phyloP scores from a whole-genome alignment of 257 asterid species.

The Solanum megistacrolobum region DNA sequence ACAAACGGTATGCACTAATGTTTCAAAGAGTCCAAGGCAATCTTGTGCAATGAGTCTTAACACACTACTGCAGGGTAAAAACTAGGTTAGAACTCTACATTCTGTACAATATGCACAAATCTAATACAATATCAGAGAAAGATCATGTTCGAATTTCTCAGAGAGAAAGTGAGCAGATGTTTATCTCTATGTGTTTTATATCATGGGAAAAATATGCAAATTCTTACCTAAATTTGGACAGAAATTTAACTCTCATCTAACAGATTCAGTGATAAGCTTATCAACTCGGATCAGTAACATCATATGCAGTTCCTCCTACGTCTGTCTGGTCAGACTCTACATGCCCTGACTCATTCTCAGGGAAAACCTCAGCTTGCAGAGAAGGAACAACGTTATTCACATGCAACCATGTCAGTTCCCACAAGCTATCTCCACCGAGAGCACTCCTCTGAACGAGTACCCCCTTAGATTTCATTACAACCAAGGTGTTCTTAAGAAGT shows the following conservation, averaged over 20 bases:
- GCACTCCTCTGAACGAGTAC: conserved; percentile 70
- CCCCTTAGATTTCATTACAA: conserved; percentile 79
- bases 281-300: conserved; percentile 13
- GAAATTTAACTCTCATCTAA: not conserved
- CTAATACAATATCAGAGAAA: conserved; percentile 10
- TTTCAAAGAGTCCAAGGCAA: not conserved
- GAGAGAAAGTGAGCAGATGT: conserved; percentile 6
- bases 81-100: conserved; percentile 20
- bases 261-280: not conserved
- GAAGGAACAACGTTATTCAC: conserved; percentile 74
- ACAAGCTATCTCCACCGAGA: conserved; percentile 79
- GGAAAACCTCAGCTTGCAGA: conserved; percentile 60
- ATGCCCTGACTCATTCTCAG: conserved; percentile 41
- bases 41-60: not conserved
- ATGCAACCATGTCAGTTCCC: conserved; percentile 95
- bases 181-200: not conserved
- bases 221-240: not conserved
- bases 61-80: not conserved
- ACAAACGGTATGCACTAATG: not conserved
- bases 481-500: conserved; percentile 63
- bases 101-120: conserved; percentile 36
- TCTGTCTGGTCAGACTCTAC: conserved; percentile 12
- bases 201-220: conserved; percentile 11
- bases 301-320: conserved; percentile 1
- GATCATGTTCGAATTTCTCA: conserved; percentile 4